These are phyloP conservation scores for Cyberlindnera mycetangii DNA, from an alignment of 805 yeast genomes.

Conservation along the genomic window DNA sequence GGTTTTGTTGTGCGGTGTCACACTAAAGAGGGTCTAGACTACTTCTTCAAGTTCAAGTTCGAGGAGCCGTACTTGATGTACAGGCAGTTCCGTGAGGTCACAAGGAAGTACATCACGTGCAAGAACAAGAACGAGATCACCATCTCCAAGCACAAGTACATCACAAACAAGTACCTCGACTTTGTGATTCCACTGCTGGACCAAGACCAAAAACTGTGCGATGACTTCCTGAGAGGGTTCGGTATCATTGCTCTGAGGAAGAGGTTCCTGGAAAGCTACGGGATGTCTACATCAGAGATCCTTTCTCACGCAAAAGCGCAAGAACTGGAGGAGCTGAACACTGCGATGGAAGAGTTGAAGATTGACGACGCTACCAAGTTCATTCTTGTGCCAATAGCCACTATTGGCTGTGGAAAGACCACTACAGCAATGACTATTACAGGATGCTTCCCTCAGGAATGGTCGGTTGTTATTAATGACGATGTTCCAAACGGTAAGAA, in stretches of 20 bases:
- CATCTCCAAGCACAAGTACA: constrained; percentile 51
- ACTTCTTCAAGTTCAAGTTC: constrained; percentile 89
- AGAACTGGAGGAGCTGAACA: constrained; percentile 38
- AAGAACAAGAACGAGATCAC: constrained; percentile 33
- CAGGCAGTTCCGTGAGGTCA: constrained; percentile 86
- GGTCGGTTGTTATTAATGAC: constrained; percentile 85
- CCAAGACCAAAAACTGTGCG: constrained; percentile 42
- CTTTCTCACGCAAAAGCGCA: constrained; percentile 41
- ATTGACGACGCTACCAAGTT: constrained; percentile 45
- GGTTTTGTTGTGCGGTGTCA: constrained; percentile 88
- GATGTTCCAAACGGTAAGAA: constrained; percentile 47
- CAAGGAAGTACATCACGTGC: constrained; percentile 49
- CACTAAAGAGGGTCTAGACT: constrained; percentile 37
- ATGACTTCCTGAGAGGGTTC: constrained; percentile 49
- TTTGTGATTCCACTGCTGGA: constrained; percentile 60
- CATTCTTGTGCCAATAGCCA: constrained; percentile 78
- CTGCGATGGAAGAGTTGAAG: constrained; percentile 33
- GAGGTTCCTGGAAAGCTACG: constrained; percentile 50
- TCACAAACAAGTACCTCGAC: constrained; percentile 65
- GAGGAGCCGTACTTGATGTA: constrained; percentile 93
- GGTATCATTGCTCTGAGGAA: constrained; percentile 78
- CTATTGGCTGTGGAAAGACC: constrained; percentile 94
- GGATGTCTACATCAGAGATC: constrained; percentile 59
- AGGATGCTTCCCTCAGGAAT: constrained; percentile 47
- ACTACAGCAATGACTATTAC: constrained; percentile 65